Percentiles rank a stretch among this genome's conserved stretches.
Evolutionary conservation across 768 basidiomycete genomes (phyloP).

Genomic region (Collybia sordida): DNA sequence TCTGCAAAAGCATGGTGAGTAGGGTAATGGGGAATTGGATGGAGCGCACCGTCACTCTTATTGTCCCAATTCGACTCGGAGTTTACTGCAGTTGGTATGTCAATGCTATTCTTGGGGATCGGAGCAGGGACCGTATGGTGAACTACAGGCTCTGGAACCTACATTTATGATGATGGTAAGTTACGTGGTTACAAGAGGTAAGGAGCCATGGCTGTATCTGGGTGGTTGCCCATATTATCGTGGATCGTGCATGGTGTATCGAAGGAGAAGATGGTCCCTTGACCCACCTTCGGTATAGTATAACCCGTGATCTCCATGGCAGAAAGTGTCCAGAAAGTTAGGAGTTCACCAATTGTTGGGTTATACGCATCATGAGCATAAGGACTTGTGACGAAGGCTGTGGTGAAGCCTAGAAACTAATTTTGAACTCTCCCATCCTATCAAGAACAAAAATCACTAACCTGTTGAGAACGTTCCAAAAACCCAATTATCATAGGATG

Average conservation of each 20-base stretch:
- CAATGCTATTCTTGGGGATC: constrained; percentile 21
- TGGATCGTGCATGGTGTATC: constrained; percentile 26
- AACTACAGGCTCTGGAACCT: constrained; percentile 42
- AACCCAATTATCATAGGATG: constrained; percentile 60
- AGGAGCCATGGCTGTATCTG: constrained; percentile 23
- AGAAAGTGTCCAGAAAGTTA: constrained; percentile 57
- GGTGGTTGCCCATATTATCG: constrained; percentile 25
- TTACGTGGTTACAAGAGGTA: constrained; percentile 7
- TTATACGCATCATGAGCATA: constrained; percentile 35
- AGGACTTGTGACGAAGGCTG: constrained; percentile 49
- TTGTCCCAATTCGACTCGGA: constrained; percentile 47
- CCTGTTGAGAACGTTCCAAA: constrained; percentile 63
- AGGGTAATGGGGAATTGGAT: neutral
- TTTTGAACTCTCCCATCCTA: neutral
- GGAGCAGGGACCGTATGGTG: constrained; percentile 22
- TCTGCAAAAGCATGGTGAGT: constrained; percentile 22
- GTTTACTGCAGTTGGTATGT: constrained; percentile 21
- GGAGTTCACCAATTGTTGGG: constrained; percentile 51
- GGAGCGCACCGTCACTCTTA: constrained; percentile 33
- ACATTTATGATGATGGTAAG: constrained; percentile 20
- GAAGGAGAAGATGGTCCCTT: constrained; percentile 16
- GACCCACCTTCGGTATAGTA: constrained; percentile 41
- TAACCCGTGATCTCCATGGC: constrained; percentile 41
- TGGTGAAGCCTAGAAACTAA: constrained; percentile 44
- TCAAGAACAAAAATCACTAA: constrained; percentile 15